Percentiles rank a stretch among this genome's conserved stretches.
Evolutionary conservation across 257 asterid genomes (phyloP).

Genomic region (Solanum acaule): DNA sequence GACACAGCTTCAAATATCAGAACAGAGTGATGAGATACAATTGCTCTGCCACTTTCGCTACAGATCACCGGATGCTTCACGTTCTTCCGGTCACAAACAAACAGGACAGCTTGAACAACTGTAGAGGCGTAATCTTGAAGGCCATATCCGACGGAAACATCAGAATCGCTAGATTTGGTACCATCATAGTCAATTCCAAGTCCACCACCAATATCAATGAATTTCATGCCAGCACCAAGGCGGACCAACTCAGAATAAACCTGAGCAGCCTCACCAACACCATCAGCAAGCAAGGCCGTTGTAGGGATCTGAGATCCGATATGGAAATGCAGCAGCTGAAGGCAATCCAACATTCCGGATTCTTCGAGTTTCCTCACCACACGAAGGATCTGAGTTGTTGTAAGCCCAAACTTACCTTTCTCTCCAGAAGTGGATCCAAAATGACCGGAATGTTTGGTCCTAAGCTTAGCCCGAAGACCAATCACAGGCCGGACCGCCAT

Average conservation of each 20-base stretch:
- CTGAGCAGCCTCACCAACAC: conserved; percentile 90
- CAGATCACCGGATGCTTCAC: conserved; percentile 74
- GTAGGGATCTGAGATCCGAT: conserved; percentile 96
- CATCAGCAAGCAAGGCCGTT: conserved; percentile 61
- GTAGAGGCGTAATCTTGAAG: conserved; percentile 79
- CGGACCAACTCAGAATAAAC: conserved; percentile 75
- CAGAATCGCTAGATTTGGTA: conserved; percentile 70
- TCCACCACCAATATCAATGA: conserved; percentile 93
- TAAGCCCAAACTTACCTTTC: conserved; percentile 89
- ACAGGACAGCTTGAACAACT: conserved; percentile 57
- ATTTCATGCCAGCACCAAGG: conserved; percentile 75
- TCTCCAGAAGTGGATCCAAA: conserved; percentile 99
- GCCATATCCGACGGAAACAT: conserved; percentile 62
- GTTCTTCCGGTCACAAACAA: conserved; percentile 56
- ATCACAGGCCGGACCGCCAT: conserved; percentile 73
- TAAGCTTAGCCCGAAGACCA: conserved; percentile 84
- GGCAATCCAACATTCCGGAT: conserved; percentile 71
- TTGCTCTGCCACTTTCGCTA: conserved; percentile 98
- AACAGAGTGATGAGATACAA: conserved; percentile 92
- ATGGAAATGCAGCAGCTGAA: conserved; percentile 87
- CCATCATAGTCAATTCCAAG: conserved; percentile 98
- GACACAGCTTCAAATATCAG: conserved; percentile 75
- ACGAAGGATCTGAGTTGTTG: conserved; percentile 69
- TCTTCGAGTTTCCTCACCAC: conserved; percentile 64
- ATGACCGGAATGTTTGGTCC: conserved; percentile 90